phyloP scores from a whole-genome alignment of 1,284 basidiomycete species.

The Waitea zeae region DNA sequence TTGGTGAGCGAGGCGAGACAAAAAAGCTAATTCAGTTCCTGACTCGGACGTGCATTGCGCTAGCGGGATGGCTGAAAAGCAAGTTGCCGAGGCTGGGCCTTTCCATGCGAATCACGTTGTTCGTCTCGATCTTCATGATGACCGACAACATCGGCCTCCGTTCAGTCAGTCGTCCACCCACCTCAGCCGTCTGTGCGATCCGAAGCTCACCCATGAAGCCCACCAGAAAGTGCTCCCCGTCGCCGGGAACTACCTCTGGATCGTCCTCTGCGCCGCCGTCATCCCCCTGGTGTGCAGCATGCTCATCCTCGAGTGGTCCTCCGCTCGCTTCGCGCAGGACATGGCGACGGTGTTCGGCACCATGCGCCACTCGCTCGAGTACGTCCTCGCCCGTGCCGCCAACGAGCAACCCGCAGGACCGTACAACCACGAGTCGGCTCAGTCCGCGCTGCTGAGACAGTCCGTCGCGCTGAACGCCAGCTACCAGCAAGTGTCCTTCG shows the following conservation, averaged over 20 bases:
- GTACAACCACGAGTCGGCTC: constrained; percentile 7
- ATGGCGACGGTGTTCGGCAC: constrained; percentile 17
- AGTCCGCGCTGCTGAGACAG: constrained; percentile 16
- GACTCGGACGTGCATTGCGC: constrained; percentile 13
- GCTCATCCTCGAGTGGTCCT: constrained; percentile 22
- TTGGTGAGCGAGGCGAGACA: constrained; percentile 17
- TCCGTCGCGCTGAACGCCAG: constrained; percentile 23
- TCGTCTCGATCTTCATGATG: constrained; percentile 28
- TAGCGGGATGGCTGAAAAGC: constrained; percentile 26
- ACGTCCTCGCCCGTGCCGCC: constrained; percentile 10
- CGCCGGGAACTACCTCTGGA: constrained; percentile 22
- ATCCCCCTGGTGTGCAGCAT: constrained; percentile 23
- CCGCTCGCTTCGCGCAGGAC: constrained; percentile 24
- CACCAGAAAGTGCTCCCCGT: constrained; percentile 13
- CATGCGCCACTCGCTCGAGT: constrained; percentile 18
- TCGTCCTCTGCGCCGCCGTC: constrained; percentile 20
- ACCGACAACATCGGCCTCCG: constrained; percentile 18
- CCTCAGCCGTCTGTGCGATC: too few species aligned
- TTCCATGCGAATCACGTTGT: constrained; percentile 26
- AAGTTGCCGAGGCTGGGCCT: constrained; percentile 25
- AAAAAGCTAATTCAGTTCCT: constrained; percentile 1
- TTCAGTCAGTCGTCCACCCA: constrained; percentile 19
- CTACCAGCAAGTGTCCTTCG: constrained; percentile 29
- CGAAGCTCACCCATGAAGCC: not conserved
- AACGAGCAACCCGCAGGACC: not conserved